Evolutionary conservation across 139 green algal genomes (phyloP).

Genomic region (Volvox africanus): DNA sequence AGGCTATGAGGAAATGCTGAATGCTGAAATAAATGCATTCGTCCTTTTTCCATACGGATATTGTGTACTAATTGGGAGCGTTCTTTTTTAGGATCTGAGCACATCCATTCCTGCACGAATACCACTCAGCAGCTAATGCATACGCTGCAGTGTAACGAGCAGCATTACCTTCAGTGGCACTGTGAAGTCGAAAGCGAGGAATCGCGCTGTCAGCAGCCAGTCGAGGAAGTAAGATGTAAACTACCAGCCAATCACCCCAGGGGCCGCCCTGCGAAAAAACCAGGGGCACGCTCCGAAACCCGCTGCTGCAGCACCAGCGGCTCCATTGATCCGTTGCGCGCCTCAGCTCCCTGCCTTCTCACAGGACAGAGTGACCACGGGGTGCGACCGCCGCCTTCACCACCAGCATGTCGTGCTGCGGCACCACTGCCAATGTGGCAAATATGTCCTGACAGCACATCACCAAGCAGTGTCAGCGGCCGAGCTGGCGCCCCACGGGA

Average conservation of each 20-base stretch:
- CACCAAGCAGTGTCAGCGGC: background rate
- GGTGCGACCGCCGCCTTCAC: background rate
- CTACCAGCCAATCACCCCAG: background rate
- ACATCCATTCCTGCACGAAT: no score
- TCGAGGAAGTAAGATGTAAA: background rate
- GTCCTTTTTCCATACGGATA: no score
- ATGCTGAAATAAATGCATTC: no score
- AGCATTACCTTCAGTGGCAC: constrained; percentile 19
- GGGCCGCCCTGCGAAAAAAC: background rate
- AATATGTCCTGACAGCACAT: background rate
- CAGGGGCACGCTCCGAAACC: background rate
- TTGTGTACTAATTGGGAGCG: no score
- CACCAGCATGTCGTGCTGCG: background rate
- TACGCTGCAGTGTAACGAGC: no score
- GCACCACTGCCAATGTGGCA: background rate
- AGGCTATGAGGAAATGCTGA: no score
- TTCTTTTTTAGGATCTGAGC: no score
- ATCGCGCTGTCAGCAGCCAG: constrained; percentile 25
- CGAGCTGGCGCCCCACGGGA: background rate
- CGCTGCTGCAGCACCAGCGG: background rate
- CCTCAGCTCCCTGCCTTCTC: background rate
- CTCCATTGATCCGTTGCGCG: background rate
- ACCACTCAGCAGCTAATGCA: no score
- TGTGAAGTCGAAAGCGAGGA: background rate
- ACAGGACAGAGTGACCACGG: background rate